Evolutionary conservation across 2,329 filamentous ascomycete genomes (phyloP).

Genomic region (Dactylellina parvicollis): DNA sequence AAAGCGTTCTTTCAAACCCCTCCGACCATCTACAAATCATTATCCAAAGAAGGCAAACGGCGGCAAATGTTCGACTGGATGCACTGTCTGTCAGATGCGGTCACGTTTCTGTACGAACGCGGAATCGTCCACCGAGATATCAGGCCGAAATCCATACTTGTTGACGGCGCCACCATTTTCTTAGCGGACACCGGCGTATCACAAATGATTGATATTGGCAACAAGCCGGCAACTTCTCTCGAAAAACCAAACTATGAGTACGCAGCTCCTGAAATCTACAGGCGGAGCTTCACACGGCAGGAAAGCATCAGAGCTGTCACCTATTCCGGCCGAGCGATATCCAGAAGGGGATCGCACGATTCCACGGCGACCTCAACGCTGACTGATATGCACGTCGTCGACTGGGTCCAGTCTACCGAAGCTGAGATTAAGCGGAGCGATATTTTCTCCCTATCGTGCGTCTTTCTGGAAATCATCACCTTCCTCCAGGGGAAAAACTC

Average conservation of each 20-base stretch:
- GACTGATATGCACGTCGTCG: conserved; percentile 41
- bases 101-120: conserved; percentile 74
- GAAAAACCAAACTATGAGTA: conserved; percentile 75
- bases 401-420: conserved; percentile 50
- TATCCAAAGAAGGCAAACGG: conserved; percentile 71
- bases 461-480: conserved; percentile 76
- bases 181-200: conserved; percentile 69
- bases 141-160: conserved; percentile 73
- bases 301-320: conserved; percentile 43
- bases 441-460: conserved; percentile 77
- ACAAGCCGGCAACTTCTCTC: conserved; percentile 64
- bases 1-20: conserved; percentile 74
- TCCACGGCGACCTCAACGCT: conserved; percentile 10
- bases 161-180: conserved; percentile 74
- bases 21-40: conserved; percentile 70
- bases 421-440: conserved; percentile 68
- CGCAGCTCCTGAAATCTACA: conserved; percentile 73
- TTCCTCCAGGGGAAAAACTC: conserved; percentile 73
- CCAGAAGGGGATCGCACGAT: conserved; percentile 40
- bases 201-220: conserved; percentile 40
- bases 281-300: conserved; percentile 43
- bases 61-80: conserved; percentile 77
- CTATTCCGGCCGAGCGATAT: conserved; percentile 42
- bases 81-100: conserved; percentile 75
- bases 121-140: conserved; percentile 75